Base-by-base conservation (phyloP, 2,329 filamentous ascomycete genomes). In the Monascus ruber region DNA sequence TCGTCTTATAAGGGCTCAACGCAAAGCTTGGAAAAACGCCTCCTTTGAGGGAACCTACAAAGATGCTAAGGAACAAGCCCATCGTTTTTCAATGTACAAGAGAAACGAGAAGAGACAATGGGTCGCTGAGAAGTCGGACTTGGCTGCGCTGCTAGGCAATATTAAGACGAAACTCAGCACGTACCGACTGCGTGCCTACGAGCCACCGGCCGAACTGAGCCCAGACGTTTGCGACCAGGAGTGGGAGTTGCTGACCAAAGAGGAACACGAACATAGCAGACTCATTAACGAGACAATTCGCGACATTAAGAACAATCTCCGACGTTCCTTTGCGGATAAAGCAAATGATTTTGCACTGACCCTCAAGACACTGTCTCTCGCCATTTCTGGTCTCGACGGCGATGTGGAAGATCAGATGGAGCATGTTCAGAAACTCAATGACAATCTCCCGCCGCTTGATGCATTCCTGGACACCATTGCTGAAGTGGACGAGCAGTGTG, bases 161-260 rank as follows among this genome's bases (percentile, higher is more conserved):
- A 96, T 98, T 73, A 96, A 95, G 71, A 98, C 91, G 1, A 98
- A 98, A 63, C 72, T 98, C 52, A 88, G 85, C 52, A 98, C 91
- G 32, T 98, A 98, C 61, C 80, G 88, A 36, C 67, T 98, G 40
- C 78, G 85, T 45, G 83, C 89, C 5, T 98, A 98, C 55, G 83
- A 94, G 35, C 91, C 91, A 29, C 91, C 91, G 3, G 71, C 75
- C 39, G 85, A 94, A 51, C 66, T 98, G 47, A 82, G 83, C 38
- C 66, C 94, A 36, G 87, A 93, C 44, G 79, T 81, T 11, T 73
- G 94, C 48, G 91, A 98, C 50, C 67, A 71, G 41, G 83, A 87
- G 47, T 98, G 91, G 91, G 71, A 76, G 33, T 74, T 68, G 6
- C 62, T 98, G 51, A 82, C 91, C 50, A 79, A 83, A 53, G 76